Conservation (phyloP, 768 basidiomycete genomes). For the Lentinula boryana region DNA sequence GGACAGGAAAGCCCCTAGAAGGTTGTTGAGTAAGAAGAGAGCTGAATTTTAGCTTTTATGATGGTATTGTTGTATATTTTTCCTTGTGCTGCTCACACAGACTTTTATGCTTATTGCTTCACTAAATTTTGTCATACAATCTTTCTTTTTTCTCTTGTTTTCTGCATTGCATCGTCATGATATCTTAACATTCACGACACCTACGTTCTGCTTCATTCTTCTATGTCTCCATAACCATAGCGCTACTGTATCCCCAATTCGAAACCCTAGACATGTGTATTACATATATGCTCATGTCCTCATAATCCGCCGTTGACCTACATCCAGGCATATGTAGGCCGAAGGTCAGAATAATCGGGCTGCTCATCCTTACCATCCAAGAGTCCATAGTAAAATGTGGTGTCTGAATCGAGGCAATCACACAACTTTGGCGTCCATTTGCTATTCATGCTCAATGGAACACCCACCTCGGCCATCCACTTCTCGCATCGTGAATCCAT, state of each 20-base stretch:
- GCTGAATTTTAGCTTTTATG: slow-evolving; percentile 22
- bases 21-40: slow-evolving; percentile 38
- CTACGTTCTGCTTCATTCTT: background rate
- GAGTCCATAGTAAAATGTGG: slow-evolving; percentile 18
- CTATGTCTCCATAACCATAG: background rate
- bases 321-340: slow-evolving; percentile 1
- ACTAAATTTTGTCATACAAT: background rate
- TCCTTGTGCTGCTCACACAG: background rate
- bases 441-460: background rate
- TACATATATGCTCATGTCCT: background rate
- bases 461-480: slow-evolving; percentile 15
- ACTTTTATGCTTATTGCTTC: background rate
- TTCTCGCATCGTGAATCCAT: slow-evolving; percentile 15
- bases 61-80: background rate
- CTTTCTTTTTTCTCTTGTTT: background rate
- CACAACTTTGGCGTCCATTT: background rate
- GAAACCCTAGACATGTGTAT: too few relatives aligned
- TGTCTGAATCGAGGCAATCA: slow-evolving; percentile 7
- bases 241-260: too few relatives aligned
- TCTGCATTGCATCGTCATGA: background rate
- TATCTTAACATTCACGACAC: background rate
- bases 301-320: background rate
- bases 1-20: slow-evolving; percentile 25
- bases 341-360: slow-evolving; percentile 16
- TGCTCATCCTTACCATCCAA: slow-evolving; percentile 17